Percentiles rank a stretch among this genome's conserved stretches.
These are phyloP conservation scores for Mucor ambiguus DNA, from an alignment of 371 early-diverging fungal genomes.

Conservation along the genomic window DNA sequence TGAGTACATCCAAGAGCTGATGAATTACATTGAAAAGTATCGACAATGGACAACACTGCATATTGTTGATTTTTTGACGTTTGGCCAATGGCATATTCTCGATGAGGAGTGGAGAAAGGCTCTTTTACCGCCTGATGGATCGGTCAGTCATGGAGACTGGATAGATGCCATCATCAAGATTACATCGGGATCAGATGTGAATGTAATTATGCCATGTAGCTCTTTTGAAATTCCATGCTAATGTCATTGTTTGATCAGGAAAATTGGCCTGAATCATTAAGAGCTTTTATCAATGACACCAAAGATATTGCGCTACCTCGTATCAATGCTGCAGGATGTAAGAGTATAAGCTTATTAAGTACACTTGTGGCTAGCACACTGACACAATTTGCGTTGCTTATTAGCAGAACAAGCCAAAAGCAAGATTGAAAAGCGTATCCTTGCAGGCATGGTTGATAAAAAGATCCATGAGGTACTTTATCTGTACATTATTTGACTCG, in stretches of 20 bases:
- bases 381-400: neutral
- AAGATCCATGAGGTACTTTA: constrained; percentile 62
- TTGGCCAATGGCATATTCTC: constrained; percentile 41
- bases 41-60: constrained; percentile 38
- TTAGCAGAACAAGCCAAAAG: constrained; percentile 15
- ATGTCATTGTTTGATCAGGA: constrained; percentile 13
- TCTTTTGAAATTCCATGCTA: neutral
- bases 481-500: neutral
- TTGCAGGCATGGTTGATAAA: constrained; percentile 77
- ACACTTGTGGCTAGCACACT: neutral
- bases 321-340: constrained; percentile 20
- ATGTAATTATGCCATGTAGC: constrained; percentile 11
- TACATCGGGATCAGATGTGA: constrained; percentile 17
- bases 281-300: constrained; percentile 19
- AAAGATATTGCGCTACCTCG: constrained; percentile 29
- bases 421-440: constrained; percentile 27
- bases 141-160: constrained; percentile 15
- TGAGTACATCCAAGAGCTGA: constrained; percentile 35
- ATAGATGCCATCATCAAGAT: constrained; percentile 24
- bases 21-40: constrained; percentile 27
- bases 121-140: constrained; percentile 8
- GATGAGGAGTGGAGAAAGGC: constrained; percentile 42
- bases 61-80: constrained; percentile 52
- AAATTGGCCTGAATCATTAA: constrained; percentile 28
- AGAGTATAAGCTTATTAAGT: neutral